Conservation (phyloP, 2,329 filamentous ascomycete species). For the Fusarium aywerte region DNA sequence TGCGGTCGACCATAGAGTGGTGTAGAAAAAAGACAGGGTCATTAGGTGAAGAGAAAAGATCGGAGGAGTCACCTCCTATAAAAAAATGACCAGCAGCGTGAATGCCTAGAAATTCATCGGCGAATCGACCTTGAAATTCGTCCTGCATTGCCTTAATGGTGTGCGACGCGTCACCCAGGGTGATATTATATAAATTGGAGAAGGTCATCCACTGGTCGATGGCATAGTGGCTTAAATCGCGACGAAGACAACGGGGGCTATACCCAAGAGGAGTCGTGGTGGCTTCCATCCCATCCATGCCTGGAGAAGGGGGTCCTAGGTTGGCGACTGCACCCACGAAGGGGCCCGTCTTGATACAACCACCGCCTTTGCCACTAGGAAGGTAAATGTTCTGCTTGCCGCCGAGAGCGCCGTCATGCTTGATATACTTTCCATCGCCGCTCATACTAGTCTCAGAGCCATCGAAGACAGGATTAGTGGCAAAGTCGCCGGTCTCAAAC, state of each 20-base stretch:
- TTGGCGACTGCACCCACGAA: slow-evolving; percentile 2
- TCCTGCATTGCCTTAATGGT: slow-evolving; percentile 13
- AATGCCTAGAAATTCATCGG: slow-evolving; percentile 1
- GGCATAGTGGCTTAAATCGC: background rate
- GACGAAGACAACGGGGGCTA: slow-evolving; percentile 1
- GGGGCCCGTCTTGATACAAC: background rate
- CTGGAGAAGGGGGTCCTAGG: slow-evolving; percentile 2
- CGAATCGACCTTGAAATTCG: slow-evolving; percentile 7
- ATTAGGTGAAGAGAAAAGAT: slow-evolving; percentile 15
- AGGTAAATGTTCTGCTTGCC: background rate
- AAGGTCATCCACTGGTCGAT: slow-evolving; percentile 3
- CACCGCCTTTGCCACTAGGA: background rate
- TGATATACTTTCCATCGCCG: slow-evolving; percentile 6
- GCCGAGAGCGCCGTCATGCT: slow-evolving; percentile 8
- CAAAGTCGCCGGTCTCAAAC: slow-evolving; percentile 6
- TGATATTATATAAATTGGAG: background rate
- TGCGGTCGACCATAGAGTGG: slow-evolving; percentile 10
- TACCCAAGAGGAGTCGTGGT: background rate
- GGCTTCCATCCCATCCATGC: slow-evolving; percentile 13
- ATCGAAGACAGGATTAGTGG: background rate
- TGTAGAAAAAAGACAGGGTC: slow-evolving; percentile 11
- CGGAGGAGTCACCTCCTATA: slow-evolving; percentile 9
- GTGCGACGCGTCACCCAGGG: background rate
- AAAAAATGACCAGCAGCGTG: slow-evolving; percentile 11
- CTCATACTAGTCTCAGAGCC: slow-evolving; percentile 16